Conservation (phyloP, 345 rosid species). For the Euphorbia lathyris region DNA sequence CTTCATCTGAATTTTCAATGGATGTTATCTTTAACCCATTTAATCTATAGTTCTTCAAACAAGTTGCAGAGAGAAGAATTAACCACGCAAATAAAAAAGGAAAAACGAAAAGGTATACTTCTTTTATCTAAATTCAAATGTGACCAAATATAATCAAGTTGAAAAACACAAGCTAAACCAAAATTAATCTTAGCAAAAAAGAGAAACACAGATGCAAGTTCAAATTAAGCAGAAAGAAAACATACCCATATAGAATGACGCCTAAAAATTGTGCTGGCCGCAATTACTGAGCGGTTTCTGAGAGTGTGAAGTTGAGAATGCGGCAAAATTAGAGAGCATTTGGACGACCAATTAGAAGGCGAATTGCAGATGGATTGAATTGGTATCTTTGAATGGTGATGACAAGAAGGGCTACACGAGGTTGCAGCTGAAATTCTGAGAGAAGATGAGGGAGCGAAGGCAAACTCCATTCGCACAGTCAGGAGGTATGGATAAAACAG, state of each 20-base stretch:
- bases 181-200: background rate
- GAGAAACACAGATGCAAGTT: background rate
- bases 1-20: background rate
- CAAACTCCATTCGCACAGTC: conserved; percentile 41
- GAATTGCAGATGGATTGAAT: conserved; percentile 12
- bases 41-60: background rate
- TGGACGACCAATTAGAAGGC: conserved; percentile 13
- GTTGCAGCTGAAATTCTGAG: conserved; percentile 31
- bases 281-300: conserved; percentile 24
- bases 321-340: conserved; percentile 21
- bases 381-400: conserved; percentile 17
- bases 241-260: conserved; percentile 43
- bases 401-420: conserved; percentile 17
- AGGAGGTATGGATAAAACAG: background rate
- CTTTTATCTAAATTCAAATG: background rate
- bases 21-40: background rate
- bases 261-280: conserved; percentile 15
- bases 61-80: background rate
- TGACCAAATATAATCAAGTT: background rate
- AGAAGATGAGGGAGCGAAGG: conserved; percentile 29
- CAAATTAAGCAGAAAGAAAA: background rate
- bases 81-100: background rate
- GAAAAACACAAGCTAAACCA: background rate
- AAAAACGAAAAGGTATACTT: background rate
- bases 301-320: conserved; percentile 22